Evolutionary conservation across 805 yeast species (phyloP).

Genomic region (Pichia cephalocereana): DNA sequence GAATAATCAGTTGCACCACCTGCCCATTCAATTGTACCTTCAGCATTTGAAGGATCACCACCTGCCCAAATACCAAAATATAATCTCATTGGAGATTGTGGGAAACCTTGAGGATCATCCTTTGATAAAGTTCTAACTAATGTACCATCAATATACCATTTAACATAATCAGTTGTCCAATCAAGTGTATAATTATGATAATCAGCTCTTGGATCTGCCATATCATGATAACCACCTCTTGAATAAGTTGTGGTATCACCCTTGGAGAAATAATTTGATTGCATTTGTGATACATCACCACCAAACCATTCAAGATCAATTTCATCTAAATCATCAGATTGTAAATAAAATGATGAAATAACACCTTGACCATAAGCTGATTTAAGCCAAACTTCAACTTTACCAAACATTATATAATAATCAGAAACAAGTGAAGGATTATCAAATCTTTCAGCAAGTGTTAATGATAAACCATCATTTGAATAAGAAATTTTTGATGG

Average conservation of each 20-base stretch:
- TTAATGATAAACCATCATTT: constrained; percentile 53
- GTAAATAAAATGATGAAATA: constrained; percentile 72
- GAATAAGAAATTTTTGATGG: constrained; percentile 37
- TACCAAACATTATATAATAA: constrained; percentile 85
- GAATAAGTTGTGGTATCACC: constrained; percentile 72
- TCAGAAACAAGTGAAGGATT: constrained; percentile 72
- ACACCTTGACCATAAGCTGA: constrained; percentile 76
- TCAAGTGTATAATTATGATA: constrained; percentile 78
- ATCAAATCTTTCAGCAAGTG: constrained; percentile 54
- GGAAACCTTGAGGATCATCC: constrained; percentile 59
- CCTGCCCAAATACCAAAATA: constrained; percentile 75
- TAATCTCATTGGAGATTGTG: constrained; percentile 75
- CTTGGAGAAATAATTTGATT: constrained; percentile 72
- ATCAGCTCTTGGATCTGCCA: constrained; percentile 44
- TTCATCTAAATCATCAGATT: constrained; percentile 81
- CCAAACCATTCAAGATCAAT: constrained; percentile 87
- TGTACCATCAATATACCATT: constrained; percentile 68
- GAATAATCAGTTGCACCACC: constrained; percentile 65
- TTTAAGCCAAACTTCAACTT: constrained; percentile 59
- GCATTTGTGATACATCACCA: constrained; percentile 64
- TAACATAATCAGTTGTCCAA: constrained; percentile 60
- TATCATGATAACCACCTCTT: constrained; percentile 65
- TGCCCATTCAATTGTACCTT: constrained; percentile 76
- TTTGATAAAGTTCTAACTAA: constrained; percentile 54
- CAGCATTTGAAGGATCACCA: constrained; percentile 56